Base-by-base conservation (phyloP, 2,329 filamentous ascomycete species). In the Scedosporium aurantiacum region DNA sequence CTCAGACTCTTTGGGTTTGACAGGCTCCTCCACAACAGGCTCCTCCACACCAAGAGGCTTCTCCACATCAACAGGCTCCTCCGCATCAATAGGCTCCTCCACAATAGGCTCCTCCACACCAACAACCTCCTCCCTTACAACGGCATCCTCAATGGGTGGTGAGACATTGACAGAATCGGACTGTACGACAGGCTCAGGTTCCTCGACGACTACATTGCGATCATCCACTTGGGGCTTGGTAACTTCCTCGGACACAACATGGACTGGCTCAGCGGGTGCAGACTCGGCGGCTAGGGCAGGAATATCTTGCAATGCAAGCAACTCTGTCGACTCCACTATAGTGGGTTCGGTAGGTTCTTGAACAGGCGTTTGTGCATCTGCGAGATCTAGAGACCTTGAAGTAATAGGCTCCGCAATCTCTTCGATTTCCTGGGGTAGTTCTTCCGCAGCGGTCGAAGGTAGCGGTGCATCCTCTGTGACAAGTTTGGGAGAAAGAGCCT, bases 11-110 rank as follows among this genome's bases (percentile, higher is more conserved):
- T 54, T 25, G 18, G 47, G 21, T 41, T 63, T 50, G 28, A 56
- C 60, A 61, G 59, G 50, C 61, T 61, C 56, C 60, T 67, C 61
- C 32, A 60, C 54, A 28, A 32, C 52, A 60, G 62, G 58, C 43
- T 47, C 43, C 5, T n/a, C n/a, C n/a, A n/a, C n/a, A n/a, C n/a
- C n/a, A n/a, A n/a, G n/a, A n/a, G n/a, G n/a, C n/a, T n/a, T n/a
- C n/a, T n/a, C n/a, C n/a, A n/a, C n/a, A n/a, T n/a, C n/a, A 60
- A 58, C 27, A 63, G 59, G 50, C 61, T 61, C 18, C 50, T 25
- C 12, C 50, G 23, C 32, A 37, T 14, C 50, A 60, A 58, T 23
- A 63, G 60, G 43, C 32, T 60, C 57, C 28, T 62, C 56, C 37
- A n/a, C n/a, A n/a, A n/a, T n/a, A n/a, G n/a, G n/a, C n/a, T n/a